phyloP scores from a whole-genome alignment of 768 basidiomycete species.

The Xanthoconium purpureum region DNA sequence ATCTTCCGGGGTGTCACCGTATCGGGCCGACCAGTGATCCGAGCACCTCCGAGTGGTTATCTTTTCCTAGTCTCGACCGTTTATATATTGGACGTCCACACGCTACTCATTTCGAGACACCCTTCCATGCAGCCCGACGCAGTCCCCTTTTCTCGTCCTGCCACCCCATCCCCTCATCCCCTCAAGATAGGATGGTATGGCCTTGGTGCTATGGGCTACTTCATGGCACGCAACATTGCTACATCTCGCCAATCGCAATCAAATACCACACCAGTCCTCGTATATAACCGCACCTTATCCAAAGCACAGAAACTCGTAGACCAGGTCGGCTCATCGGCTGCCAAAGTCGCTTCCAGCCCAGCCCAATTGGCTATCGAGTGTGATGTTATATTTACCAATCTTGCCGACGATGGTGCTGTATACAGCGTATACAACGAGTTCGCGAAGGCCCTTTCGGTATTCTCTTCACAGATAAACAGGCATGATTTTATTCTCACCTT shows the following conservation, averaged over 20 bases:
- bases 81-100: slow-evolving; percentile 4
- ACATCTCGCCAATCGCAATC: slow-evolving; percentile 41
- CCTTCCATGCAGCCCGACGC: slow-evolving; percentile 11
- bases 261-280: slow-evolving; percentile 50
- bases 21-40: neutral
- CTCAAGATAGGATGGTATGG: slow-evolving; percentile 45
- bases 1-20: neutral
- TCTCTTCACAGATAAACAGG: neutral
- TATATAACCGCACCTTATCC: slow-evolving; percentile 71
- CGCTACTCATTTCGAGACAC: slow-evolving; percentile 4
- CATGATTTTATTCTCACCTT: slow-evolving; percentile 1
- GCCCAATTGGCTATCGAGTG: slow-evolving; percentile 61
- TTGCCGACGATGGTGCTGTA: slow-evolving; percentile 71
- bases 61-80: neutral
- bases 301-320: slow-evolving; percentile 58
- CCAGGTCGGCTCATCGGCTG: slow-evolving; percentile 52
- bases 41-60: neutral
- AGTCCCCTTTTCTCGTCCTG: slow-evolving; percentile 58
- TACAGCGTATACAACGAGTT: slow-evolving; percentile 61
- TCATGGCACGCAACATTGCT: slow-evolving; percentile 81
- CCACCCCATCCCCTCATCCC: slow-evolving; percentile 45
- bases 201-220: slow-evolving; percentile 67
- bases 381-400: slow-evolving; percentile 74
- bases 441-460: slow-evolving; percentile 55
- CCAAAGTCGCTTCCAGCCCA: slow-evolving; percentile 53